Evolutionary conservation across 768 basidiomycete genomes (phyloP).

Genomic region (Kondoa malvinella): DNA sequence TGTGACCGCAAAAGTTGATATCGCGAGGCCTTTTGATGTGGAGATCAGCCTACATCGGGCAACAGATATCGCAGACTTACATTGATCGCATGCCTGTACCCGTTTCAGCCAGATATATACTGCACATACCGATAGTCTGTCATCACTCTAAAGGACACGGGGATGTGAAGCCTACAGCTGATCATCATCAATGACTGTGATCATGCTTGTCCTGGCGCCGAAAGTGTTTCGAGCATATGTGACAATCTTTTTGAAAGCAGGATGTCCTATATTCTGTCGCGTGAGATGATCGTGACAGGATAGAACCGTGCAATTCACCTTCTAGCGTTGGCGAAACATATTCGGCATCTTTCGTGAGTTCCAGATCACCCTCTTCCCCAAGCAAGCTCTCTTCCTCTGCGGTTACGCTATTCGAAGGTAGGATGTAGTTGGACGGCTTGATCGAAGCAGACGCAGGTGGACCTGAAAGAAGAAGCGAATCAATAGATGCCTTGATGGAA

Average conservation of each 20-base stretch:
- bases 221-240: constrained; percentile 15
- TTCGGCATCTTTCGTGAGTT: not conserved
- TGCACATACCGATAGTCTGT: not conserved
- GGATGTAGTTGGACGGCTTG: not conserved
- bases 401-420: not conserved
- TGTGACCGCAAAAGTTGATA: constrained; percentile 25
- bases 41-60: not conserved
- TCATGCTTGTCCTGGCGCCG: constrained; percentile 10
- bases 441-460: not conserved
- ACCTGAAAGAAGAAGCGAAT: no score
- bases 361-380: not conserved
- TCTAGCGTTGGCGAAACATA: not conserved
- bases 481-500: no score
- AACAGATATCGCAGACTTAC: no score
- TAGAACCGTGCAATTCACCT: not conserved
- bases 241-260: constrained; percentile 13
- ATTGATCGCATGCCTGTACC: not conserved
- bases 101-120: not conserved
- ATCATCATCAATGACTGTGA: constrained; percentile 24
- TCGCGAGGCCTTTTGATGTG: constrained; percentile 1
- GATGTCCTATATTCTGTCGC: constrained; percentile 1
- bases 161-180: constrained; percentile 11
- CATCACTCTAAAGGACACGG: not conserved
- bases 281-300: not conserved
- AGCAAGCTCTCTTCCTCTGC: not conserved